Percentiles rank a stretch among this genome's conserved stretches.
Evolutionary conservation across 1,284 basidiomycete species (phyloP).

Genomic region (Violaceomyces palustris): DNA sequence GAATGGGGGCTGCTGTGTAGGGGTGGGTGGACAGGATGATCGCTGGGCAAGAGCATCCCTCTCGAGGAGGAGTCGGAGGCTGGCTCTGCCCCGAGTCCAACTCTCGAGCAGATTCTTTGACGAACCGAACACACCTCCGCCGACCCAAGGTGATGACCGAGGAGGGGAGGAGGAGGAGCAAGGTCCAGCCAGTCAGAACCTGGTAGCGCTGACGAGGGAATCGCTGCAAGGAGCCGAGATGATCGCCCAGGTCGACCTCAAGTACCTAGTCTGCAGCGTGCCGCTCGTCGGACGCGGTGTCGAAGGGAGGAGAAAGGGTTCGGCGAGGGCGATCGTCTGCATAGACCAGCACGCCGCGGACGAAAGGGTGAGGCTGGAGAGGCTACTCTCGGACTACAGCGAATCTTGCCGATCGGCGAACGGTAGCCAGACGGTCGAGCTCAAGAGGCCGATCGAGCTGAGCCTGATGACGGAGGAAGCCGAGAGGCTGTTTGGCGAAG

Average conservation of each 20-base stretch:
- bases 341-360: slow-evolving; percentile 95
- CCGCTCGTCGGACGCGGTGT: neutral
- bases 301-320: neutral
- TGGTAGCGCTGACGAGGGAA: slow-evolving; percentile 5
- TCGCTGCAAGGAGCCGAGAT: slow-evolving; percentile 6
- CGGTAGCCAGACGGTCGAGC: no score
- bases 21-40: no score
- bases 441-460: no score
- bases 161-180: no score
- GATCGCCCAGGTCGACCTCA: slow-evolving; percentile 77
- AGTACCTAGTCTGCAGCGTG: slow-evolving; percentile 73
- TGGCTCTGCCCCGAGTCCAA: slow-evolving; percentile 7
- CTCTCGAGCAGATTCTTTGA: slow-evolving; percentile 14
- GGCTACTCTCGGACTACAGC: slow-evolving; percentile 69
- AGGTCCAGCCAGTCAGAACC: slow-evolving; percentile 3
- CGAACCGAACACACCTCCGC: neutral
- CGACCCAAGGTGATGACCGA: neutral
- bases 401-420: no score
- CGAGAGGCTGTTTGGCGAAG: no score
- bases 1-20: no score
- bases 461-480: no score
- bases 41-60: no score
- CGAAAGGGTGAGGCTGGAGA: slow-evolving; percentile 77
- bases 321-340: slow-evolving; percentile 60
- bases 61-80: no score